These are phyloP conservation scores for Encephalitozoon cuniculi DNA, from an alignment of 371 early-diverging fungal genomes.

Conservation along the genomic window DNA sequence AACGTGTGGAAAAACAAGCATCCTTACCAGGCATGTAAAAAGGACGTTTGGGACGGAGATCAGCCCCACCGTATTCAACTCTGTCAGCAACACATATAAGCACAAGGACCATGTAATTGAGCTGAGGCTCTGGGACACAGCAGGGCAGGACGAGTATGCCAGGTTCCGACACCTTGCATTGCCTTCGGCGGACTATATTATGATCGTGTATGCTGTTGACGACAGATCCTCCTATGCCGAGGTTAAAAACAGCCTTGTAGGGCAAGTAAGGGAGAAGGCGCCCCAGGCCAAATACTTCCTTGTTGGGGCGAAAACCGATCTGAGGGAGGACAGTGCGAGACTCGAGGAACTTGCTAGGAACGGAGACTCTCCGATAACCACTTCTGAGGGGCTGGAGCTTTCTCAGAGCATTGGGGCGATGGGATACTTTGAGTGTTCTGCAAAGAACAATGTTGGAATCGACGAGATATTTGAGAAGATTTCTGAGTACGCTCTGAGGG, in stretches of 20 bases:
- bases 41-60: conserved; percentile 37
- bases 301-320: conserved; percentile 36
- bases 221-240: conserved; percentile 42
- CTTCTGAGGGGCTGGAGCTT: conserved; percentile 59
- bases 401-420: conserved; percentile 78
- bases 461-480: conserved; percentile 71
- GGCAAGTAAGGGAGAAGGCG: conserved; percentile 5
- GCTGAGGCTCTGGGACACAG: conserved; percentile 57
- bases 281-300: conserved; percentile 27
- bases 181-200: conserved; percentile 49
- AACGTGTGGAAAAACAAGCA: conserved; percentile 59
- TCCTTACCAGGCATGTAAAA: conserved; percentile 45
- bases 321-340: neutral
- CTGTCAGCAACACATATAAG: conserved; percentile 23
- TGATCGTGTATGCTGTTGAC: conserved; percentile 49
- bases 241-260: conserved; percentile 37
- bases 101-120: neutral
- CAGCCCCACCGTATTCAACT: conserved; percentile 47
- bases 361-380: conserved; percentile 17
- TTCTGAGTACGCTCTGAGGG: conserved; percentile 37
- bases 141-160: conserved; percentile 60
- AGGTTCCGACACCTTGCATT: conserved; percentile 51
- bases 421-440: conserved; percentile 90
- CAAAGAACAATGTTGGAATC: conserved; percentile 80
- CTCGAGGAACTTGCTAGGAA: neutral